These are phyloP conservation scores for Penstemon newberryi DNA, from an alignment of 257 asterid genomes.

Conservation along the genomic window DNA sequence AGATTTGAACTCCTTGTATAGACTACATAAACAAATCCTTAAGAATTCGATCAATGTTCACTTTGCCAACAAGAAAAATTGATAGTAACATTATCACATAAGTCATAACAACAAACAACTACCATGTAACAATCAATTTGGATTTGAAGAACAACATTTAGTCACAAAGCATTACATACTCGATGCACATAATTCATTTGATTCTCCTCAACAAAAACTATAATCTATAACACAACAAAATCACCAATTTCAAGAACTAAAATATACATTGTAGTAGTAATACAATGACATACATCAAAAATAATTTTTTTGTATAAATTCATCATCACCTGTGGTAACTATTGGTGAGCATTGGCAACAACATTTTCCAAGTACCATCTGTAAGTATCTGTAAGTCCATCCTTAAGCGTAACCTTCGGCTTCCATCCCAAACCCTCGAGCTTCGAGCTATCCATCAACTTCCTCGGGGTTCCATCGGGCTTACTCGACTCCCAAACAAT, in stretches of 20 bases:
- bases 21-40: background rate
- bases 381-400: slow-evolving; percentile 72
- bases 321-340: slow-evolving; percentile 33
- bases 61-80: background rate
- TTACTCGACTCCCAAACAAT: slow-evolving; percentile 78
- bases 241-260: background rate
- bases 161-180: slow-evolving; percentile 4
- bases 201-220: slow-evolving; percentile 21
- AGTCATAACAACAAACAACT: background rate
- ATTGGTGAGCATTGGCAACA: slow-evolving; percentile 28
- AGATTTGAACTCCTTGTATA: background rate
- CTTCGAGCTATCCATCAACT: slow-evolving; percentile 91
- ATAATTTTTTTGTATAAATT: background rate
- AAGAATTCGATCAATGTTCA: background rate
- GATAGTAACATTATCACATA: background rate
- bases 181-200: background rate
- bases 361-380: slow-evolving; percentile 81
- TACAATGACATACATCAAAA: background rate
- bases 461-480: slow-evolving; percentile 96
- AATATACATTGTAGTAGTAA: background rate
- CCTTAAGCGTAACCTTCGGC: slow-evolving; percentile 70
- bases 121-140: background rate
- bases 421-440: slow-evolving; percentile 82
- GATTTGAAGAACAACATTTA: slow-evolving; percentile 6
- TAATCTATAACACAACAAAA: slow-evolving; percentile 19